phyloP scores from a whole-genome alignment of 345 rosid species.

The Boechera stricta region DNA sequence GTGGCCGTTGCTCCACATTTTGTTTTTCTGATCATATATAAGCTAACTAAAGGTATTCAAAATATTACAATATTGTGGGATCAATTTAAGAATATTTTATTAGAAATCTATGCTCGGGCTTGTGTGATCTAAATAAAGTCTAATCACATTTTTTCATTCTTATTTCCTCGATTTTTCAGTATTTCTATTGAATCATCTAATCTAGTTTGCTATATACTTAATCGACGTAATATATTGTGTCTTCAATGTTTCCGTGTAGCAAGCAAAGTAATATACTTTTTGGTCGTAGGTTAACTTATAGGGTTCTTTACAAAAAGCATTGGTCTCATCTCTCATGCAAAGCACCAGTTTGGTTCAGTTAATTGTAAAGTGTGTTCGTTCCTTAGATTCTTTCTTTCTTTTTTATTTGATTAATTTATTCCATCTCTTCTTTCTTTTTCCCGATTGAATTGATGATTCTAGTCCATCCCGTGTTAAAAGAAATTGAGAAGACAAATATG shows the following conservation, averaged over 20 bases:
- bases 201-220: not conserved
- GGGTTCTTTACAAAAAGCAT: slow-evolving; percentile 44
- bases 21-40: not conserved
- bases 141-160: not conserved
- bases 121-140: not conserved
- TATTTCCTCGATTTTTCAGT: not conserved
- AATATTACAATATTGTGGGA: not conserved
- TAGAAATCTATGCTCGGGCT: not conserved
- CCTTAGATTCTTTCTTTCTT: slow-evolving; percentile 34
- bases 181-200: not conserved
- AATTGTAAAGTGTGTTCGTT: slow-evolving; percentile 33
- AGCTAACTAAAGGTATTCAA: slow-evolving; percentile 8
- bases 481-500: slow-evolving; percentile 1
- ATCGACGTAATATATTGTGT: not conserved
- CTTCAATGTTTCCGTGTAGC: slow-evolving; percentile 39
- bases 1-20: slow-evolving; percentile 34
- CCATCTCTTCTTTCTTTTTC: slow-evolving; percentile 14
- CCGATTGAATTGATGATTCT: slow-evolving; percentile 34
- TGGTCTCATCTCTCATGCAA: slow-evolving; percentile 40
- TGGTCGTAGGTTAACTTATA: slow-evolving; percentile 36
- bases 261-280: slow-evolving; percentile 41
- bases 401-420: slow-evolving; percentile 5
- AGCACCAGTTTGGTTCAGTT: slow-evolving; percentile 43
- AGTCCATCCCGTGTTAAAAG: slow-evolving; percentile 28
- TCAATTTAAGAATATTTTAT: not conserved